Evolutionary conservation across 495 filamentous ascomycete species (phyloP), one percentile per base, ranked within the genome.

Genomic region (Tuber aestivum): DNA sequence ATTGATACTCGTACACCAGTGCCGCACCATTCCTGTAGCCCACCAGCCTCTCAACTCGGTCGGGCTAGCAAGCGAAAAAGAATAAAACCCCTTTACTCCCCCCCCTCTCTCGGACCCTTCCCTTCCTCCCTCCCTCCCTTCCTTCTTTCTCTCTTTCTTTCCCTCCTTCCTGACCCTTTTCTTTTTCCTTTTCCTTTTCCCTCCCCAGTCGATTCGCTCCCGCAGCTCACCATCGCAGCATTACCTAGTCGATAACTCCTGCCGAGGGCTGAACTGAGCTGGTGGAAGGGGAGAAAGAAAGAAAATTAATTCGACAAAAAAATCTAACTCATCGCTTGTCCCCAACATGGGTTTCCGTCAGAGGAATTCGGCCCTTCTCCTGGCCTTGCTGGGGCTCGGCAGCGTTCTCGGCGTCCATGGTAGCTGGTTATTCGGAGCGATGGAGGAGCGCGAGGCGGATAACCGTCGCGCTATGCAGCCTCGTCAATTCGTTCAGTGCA

Each of bases 401-500:
- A 74, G 44, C 37, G 45, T 74, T 32, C 37, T 79, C 35, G 71
- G 65, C 27, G 76, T 20, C 56, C 35, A 73, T n/a, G 71, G 70
- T 1, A 69, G 48, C 27, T 79, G 75, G 75, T 56, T 79, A 35
- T 65, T 65, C 14, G 77, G 77, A 23, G 32, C 70, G 7, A 79
- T 79, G 77, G 42, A 37, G 38, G 27, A 18, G 20, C 76, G 48
- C n/a, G 48, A 65, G 56, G 2, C 32, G 27, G 56, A 65, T 65
- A 35, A 65, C 27, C 56, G 56, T 35, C 56, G 56, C 35, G 56
- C 56, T 27, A 35, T 65, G n/a, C 23, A 72, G 40, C 23, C 61
- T 78, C 23, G 40, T 38, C 38, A 44, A 27, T 23, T 70, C 69
- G 41, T 70, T 27, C 37, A 35, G 3, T 79, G 77, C 37, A 69